A percentile compares a stretch with the other conserved stretches of the same genome.
Evolutionary conservation across 1,139 yeast genomes (phyloP).

Genomic region (Hansenula sp.): DNA sequence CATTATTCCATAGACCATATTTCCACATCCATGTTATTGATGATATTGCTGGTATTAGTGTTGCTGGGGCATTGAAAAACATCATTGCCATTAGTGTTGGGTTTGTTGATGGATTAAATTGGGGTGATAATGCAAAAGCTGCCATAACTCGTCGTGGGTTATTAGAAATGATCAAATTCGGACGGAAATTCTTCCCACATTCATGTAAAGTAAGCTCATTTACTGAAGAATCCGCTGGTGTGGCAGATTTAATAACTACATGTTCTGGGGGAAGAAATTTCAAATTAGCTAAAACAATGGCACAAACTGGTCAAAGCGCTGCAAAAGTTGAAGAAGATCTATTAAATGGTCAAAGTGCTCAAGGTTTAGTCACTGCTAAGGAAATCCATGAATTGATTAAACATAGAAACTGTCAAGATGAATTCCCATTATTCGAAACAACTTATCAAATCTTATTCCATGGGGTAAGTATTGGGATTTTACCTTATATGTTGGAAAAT

Average conservation of each 20-base stretch:
- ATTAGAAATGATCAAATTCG: conserved; percentile 82
- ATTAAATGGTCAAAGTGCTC: conserved; percentile 91
- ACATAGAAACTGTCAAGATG: conserved; percentile 53
- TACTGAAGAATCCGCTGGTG: conserved; percentile 92
- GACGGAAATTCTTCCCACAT: conserved; percentile 67
- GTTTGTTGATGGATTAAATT: conserved; percentile 90
- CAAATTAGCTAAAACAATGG: conserved; percentile 79
- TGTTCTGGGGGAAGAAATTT: conserved; percentile 97
- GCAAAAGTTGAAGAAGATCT: conserved; percentile 77
- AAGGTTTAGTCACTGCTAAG: conserved; percentile 83
- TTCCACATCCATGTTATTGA: conserved; percentile 88
- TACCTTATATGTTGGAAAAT: conserved; percentile 59
- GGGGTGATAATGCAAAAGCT: conserved; percentile 98
- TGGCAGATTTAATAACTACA: conserved; percentile 93
- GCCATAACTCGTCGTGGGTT: conserved; percentile 94
- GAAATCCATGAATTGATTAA: conserved; percentile 85
- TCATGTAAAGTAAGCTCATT: conserved; percentile 67
- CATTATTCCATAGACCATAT: conserved; percentile 89
- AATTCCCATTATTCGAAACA: conserved; percentile 86
- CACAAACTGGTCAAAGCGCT: conserved; percentile 66
- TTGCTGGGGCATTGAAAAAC: conserved; percentile 94
- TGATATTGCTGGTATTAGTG: conserved; percentile 90
- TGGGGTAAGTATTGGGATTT: conserved; percentile 56
- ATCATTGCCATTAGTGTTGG: conserved; percentile 94
- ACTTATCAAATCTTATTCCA: conserved; percentile 81